These are phyloP conservation scores for Colletotrichum godetiae DNA, from an alignment of 2,329 filamentous ascomycete genomes.

Conservation along the genomic window DNA sequence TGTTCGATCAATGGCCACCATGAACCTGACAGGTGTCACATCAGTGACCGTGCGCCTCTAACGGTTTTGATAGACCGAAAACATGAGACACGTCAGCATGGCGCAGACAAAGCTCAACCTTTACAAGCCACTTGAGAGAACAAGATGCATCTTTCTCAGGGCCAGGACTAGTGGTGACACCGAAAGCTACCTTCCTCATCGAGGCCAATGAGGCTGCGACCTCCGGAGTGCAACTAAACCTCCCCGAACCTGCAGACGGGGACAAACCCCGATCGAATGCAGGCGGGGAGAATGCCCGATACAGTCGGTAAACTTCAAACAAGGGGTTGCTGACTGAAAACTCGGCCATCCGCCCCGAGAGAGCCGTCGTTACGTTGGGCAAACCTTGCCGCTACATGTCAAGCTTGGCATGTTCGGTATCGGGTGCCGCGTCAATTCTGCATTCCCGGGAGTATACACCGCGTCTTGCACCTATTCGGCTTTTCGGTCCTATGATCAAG, in stretches of 20 bases:
- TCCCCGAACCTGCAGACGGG: not conserved
- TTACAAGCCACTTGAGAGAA: not conserved
- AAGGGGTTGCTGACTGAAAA: not conserved
- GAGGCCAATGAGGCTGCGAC: not conserved
- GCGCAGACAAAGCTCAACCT: not conserved
- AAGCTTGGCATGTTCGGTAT: not conserved
- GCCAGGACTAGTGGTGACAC: too few relatives aligned
- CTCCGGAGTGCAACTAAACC: too few relatives aligned
- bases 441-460: not conserved
- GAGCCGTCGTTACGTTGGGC: not conserved
- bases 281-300: slow-evolving; percentile 9
- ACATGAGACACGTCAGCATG: not conserved
- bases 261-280: not conserved
- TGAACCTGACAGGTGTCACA: not conserved
- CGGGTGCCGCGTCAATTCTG: not conserved
- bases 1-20: too few relatives aligned
- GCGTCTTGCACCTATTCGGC: not conserved
- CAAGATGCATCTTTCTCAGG: not conserved
- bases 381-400: slow-evolving; percentile 6
- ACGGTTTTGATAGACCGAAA: not conserved
- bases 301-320: not conserved
- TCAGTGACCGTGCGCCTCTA: not conserved
- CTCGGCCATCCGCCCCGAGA: not conserved
- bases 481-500: not conserved
- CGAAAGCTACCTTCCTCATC: not conserved